These are phyloP conservation scores for Bryum argenteum DNA, from an alignment of 225 moss, liverwort and hornwort species.

Conservation along the genomic window DNA sequence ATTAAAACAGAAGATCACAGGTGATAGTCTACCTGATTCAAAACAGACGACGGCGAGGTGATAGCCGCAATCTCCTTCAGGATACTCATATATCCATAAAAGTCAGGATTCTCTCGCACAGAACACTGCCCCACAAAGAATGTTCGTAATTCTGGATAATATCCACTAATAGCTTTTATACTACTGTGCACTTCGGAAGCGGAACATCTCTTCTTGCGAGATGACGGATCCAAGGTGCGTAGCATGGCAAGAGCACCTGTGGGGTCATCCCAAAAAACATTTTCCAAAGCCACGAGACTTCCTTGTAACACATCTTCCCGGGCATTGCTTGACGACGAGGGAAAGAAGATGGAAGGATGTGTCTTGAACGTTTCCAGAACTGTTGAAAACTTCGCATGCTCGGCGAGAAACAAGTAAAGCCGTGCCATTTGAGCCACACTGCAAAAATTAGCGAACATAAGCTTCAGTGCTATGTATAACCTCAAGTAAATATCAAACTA, in stretches of 20 bases:
- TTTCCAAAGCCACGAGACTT: conserved; percentile 45
- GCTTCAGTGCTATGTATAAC: conserved; percentile 22
- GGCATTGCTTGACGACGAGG: conserved; percentile 44
- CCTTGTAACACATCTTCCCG: conserved; percentile 61
- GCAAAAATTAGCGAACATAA: conserved; percentile 32
- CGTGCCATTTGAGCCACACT: conserved; percentile 85
- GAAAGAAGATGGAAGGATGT: conserved; percentile 66
- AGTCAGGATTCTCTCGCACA: conserved; percentile 72
- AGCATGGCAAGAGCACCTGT: conserved; percentile 55
- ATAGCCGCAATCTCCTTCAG: conserved; percentile 59
- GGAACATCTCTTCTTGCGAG: conserved; percentile 22
- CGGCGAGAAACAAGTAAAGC: conserved; percentile 71
- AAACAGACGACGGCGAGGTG: conserved; percentile 54
- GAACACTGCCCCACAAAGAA: conserved; percentile 72
- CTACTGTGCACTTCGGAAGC: conserved; percentile 22
- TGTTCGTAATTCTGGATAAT: conserved; percentile 68
- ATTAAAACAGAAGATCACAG: neutral
- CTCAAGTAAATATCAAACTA: neutral
- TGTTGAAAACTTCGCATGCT: conserved; percentile 50
- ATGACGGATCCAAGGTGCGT: conserved; percentile 40
- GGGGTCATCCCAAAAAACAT: conserved; percentile 79
- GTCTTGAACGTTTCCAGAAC: conserved; percentile 50
- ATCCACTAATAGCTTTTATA: conserved; percentile 48
- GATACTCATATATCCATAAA: conserved; percentile 68
- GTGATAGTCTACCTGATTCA: conserved; percentile 55